Conservation (phyloP, 345 rosid genomes). For the Populus pruinosa region DNA sequence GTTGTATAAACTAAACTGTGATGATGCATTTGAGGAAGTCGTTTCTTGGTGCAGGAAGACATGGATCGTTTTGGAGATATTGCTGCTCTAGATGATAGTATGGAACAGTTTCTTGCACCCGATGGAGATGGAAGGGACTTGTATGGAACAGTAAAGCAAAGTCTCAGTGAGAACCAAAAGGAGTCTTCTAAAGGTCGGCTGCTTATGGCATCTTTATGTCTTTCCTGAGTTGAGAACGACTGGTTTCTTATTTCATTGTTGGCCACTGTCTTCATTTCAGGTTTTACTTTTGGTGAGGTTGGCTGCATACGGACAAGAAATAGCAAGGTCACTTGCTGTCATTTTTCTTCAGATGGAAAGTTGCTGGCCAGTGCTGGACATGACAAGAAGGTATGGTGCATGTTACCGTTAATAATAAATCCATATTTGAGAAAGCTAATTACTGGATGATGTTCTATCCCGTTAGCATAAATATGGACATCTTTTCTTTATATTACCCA, state of each 20-base stretch:
- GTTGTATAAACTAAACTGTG: not conserved
- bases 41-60: constrained; percentile 50
- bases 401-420: not conserved
- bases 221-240: not conserved
- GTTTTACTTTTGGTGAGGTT: constrained; percentile 56
- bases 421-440: not conserved
- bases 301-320: constrained; percentile 54
- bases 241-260: not conserved
- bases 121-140: constrained; percentile 49
- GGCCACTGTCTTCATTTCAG: constrained; percentile 30
- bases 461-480: not conserved
- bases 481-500: not conserved
- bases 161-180: constrained; percentile 41
- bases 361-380: constrained; percentile 69
- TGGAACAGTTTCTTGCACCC: constrained; percentile 52
- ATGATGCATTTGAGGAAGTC: constrained; percentile 10
- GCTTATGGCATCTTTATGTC: not conserved
- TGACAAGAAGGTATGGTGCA: constrained; percentile 54
- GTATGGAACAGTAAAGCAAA: constrained; percentile 45
- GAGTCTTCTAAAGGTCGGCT: constrained; percentile 48
- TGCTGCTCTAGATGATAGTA: constrained; percentile 51
- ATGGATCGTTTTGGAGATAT: constrained; percentile 52
- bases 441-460: not conserved
- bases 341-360: constrained; percentile 78
- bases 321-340: constrained; percentile 72